Percentiles rank a stretch among this genome's conserved stretches.
These are phyloP conservation scores for Aplosporella prunicola DNA, from an alignment of 2,329 filamentous ascomycete species.

Conservation along the genomic window DNA sequence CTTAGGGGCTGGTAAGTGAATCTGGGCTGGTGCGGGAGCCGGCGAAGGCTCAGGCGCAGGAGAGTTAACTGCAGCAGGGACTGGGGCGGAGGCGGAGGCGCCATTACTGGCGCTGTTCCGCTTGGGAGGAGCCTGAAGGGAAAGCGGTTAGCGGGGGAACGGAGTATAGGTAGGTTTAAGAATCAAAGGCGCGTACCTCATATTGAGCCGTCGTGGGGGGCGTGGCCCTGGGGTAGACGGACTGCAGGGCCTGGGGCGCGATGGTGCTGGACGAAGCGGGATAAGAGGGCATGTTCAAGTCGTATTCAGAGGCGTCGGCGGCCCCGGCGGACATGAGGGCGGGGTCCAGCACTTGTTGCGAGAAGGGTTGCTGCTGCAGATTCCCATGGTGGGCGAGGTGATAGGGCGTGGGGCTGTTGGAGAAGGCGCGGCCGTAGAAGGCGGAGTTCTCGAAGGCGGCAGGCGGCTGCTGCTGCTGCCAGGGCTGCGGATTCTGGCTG, in stretches of 20 bases:
- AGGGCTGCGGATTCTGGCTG: slow-evolving; percentile 6
- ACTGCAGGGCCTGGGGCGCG: slow-evolving; percentile 12
- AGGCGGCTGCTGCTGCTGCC: slow-evolving; percentile 12
- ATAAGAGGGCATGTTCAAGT: slow-evolving; percentile 8
- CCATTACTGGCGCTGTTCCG: slow-evolving; percentile 1
- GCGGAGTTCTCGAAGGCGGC: slow-evolving; percentile 12
- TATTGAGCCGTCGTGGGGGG: too few species aligned
- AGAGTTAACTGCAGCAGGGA: too few species aligned
- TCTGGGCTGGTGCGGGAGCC: neutral
- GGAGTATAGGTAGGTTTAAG: too few species aligned
- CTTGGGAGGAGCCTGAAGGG: neutral
- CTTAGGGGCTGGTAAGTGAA: slow-evolving; percentile 17
- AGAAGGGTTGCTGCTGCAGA: slow-evolving; percentile 10
- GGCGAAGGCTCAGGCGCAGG: too few species aligned
- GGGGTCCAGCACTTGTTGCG: slow-evolving; percentile 13
- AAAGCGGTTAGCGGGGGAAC: neutral
- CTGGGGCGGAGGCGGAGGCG: too few species aligned
- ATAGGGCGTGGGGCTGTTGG: slow-evolving; percentile 14
- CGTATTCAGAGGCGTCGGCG: slow-evolving; percentile 6
- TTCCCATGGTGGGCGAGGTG: slow-evolving; percentile 8
- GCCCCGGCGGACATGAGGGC: slow-evolving; percentile 11
- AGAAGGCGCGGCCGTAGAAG: slow-evolving; percentile 16
- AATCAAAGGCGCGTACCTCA: too few species aligned
- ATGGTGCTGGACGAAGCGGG: slow-evolving; percentile 8
- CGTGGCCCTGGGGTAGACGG: slow-evolving; percentile 2